These are phyloP conservation scores for Poa pratensis DNA, from an alignment of 176 grass and related monocot genomes.

Conservation along the genomic window DNA sequence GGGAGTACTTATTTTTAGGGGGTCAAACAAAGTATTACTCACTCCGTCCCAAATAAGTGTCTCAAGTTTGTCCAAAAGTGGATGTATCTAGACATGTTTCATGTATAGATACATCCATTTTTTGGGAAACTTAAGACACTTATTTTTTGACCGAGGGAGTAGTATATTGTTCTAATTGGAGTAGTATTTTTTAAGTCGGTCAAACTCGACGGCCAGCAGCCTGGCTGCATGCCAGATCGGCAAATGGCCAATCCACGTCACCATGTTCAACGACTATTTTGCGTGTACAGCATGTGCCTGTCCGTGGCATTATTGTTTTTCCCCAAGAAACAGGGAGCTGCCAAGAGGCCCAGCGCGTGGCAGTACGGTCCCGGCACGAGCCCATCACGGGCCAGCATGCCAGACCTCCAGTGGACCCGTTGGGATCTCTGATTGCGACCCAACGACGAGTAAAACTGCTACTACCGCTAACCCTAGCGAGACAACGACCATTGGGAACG, in stretches of 20 bases:
- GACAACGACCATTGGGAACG: not conserved
- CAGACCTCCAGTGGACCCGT: slow-evolving; percentile 33
- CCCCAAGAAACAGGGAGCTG: slow-evolving; percentile 37
- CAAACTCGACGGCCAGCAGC: not conserved
- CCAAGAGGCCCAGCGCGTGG: slow-evolving; percentile 48
- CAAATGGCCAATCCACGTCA: not conserved
- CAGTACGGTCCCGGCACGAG: slow-evolving; percentile 45
- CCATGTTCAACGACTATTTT: not conserved
- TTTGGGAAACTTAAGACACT: no score
- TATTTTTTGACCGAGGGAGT: no score
- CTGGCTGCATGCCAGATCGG: not conserved
- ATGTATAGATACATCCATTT: no score
- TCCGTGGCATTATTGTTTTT: slow-evolving; percentile 26
- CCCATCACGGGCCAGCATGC: slow-evolving; percentile 30
- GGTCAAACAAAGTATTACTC: not conserved
- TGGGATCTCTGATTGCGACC: slow-evolving; percentile 27
- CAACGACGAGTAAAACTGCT: not conserved
- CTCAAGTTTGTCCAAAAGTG: no score
- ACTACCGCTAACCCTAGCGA: not conserved
- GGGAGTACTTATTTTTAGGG: not conserved
- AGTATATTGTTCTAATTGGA: not conserved
- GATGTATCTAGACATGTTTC: no score
- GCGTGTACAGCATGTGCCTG: slow-evolving; percentile 33
- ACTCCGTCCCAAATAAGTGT: no score
- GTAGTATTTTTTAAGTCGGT: not conserved